These are phyloP conservation scores for Eucalyptus dawsonii DNA, from an alignment of 345 rosid species.

Conservation along the genomic window DNA sequence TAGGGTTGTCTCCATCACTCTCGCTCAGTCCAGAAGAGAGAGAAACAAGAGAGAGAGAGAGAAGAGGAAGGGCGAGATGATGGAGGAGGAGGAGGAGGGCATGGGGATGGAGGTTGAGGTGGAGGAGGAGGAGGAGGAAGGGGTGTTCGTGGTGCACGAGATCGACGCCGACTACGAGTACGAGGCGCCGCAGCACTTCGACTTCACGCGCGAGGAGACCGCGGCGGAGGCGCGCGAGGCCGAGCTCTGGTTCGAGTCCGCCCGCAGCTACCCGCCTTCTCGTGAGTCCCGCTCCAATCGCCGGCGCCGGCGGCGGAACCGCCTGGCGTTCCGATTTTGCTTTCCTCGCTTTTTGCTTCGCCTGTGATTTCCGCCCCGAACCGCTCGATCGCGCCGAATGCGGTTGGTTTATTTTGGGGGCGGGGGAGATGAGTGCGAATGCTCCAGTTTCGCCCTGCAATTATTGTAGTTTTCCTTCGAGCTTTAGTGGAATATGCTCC, in stretches of 20 bases:
- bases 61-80: background rate
- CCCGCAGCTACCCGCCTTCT: slow-evolving; percentile 68
- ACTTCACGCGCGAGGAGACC: slow-evolving; percentile 64
- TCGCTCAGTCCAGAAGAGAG: background rate
- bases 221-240: slow-evolving; percentile 41
- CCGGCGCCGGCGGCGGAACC: background rate
- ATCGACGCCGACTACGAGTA: slow-evolving; percentile 85
- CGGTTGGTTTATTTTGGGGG: background rate
- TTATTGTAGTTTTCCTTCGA: background rate
- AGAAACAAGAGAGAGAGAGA: background rate
- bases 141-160: slow-evolving; percentile 62
- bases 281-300: slow-evolving; percentile 34
- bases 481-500: background rate
- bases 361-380: background rate
- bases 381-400: background rate
- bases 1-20: background rate
- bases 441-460: background rate
- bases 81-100: background rate
- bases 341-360: background rate
- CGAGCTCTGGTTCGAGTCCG: slow-evolving; percentile 76
- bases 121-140: slow-evolving; percentile 5
- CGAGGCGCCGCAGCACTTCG: slow-evolving; percentile 71
- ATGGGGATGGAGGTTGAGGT: slow-evolving; percentile 11
- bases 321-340: background rate
- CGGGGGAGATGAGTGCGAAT: background rate